Evolutionary conservation across 106 monocot genomes (phyloP), one percentile per base, ranked within the genome.

Genomic region (Allium fistulosum): DNA sequence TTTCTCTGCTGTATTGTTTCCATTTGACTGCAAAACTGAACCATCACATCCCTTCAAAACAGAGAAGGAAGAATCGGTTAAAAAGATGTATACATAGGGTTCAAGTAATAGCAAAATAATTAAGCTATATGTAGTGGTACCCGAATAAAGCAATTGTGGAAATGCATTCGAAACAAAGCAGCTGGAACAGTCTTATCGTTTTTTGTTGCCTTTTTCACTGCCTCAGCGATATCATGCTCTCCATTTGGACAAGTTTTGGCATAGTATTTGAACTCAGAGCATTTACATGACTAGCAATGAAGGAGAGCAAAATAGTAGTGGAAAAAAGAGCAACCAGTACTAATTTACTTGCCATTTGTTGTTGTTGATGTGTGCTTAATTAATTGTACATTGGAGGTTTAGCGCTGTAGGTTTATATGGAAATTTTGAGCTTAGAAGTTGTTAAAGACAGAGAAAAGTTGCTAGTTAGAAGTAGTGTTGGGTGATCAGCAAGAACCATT

Each of bases 31-130:
- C n/a, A 94, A 71, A 58, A 94, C 94, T 6, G 94, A 94, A 0
- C 83, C 94, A 67, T 94, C 94, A 47, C 94, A 94, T 1, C 94
- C 90, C 94, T 94, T 48, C 49, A 13, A 48, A 26, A 51, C 27
- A 61, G 45, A 50, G 49, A 78, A 53, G 73, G 55, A 72, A 53
- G 59, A 15, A 70, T 22, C 22, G 22, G 22, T 22, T 22, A 22
- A 22, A 22, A 22, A 22, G 22, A 22, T 22, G 22, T 22, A 22
- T 22, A 22, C 22, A 22, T 22, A 22, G 22, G 22, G 22, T 22
- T 22, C 22, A 22, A 22, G 22, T 22, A 22, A 1, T 22, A 22
- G 22, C 22, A 22, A 22, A 22, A 22, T 22, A 22, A 22, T 22
- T 22, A 22, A 22, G 1, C 22, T 22, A 22, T 22, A 22, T 22